Conservation (phyloP, 805 yeast species). For the Zygoascus bituminiphila region DNA sequence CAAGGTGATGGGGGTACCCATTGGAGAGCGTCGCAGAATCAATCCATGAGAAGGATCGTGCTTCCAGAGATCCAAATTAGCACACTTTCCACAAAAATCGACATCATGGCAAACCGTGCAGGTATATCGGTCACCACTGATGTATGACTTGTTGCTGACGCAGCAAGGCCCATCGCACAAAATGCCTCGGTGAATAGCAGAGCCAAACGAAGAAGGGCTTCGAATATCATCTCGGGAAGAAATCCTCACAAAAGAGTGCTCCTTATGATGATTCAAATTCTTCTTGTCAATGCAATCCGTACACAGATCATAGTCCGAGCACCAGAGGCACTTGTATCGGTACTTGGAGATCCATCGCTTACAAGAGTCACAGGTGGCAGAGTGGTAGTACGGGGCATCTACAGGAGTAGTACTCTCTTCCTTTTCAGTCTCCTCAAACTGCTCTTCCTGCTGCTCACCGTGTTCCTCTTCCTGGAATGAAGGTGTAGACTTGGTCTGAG, state of each 20-base stretch:
- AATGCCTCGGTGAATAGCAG: constrained; percentile 1
- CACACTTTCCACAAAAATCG: constrained; percentile 41
- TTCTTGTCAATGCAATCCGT: constrained; percentile 23
- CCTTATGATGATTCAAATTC: not conserved
- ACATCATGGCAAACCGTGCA: constrained; percentile 42
- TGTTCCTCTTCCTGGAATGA: too few relatives aligned
- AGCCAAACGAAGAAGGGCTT: constrained; percentile 20
- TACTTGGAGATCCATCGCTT: constrained; percentile 29
- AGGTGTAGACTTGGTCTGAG: too few relatives aligned
- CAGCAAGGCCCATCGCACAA: constrained; percentile 19
- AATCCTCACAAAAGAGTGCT: constrained; percentile 10
- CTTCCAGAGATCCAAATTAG: not conserved
- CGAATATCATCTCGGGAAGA: constrained; percentile 1
- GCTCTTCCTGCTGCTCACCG: too few relatives aligned
- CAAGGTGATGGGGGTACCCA: not conserved
- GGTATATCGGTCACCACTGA: constrained; percentile 38
- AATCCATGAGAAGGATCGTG: constrained; percentile 4
- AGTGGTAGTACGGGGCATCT: constrained; percentile 6
- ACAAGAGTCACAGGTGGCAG: constrained; percentile 24
- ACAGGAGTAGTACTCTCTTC: not conserved
- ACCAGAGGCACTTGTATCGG: constrained; percentile 41
- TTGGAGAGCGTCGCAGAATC: not conserved
- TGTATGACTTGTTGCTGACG: constrained; percentile 20
- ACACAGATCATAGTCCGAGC: constrained; percentile 46
- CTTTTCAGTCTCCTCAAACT: not conserved